Evolutionary conservation across 345 rosid species (phyloP).

Genomic region (Lumnitzera racemosa): DNA sequence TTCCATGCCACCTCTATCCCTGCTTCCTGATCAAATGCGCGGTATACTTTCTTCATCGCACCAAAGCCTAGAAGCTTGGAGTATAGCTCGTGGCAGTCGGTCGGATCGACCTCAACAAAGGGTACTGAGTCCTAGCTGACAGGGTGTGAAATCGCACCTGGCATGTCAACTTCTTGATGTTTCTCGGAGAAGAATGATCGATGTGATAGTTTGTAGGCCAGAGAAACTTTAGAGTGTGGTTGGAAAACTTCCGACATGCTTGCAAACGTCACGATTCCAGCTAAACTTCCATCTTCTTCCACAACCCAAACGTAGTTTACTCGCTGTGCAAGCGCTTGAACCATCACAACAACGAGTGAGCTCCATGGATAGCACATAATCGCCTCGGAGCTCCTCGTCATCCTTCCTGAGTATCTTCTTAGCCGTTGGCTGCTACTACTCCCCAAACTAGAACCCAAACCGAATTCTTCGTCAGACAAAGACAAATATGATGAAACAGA

Average conservation of each 20-base stretch:
- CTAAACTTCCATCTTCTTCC: conserved; percentile 34
- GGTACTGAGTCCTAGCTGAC: too few species aligned
- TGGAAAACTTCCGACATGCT: conserved; percentile 46
- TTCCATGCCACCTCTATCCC: too few species aligned
- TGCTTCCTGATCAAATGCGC: too few species aligned
- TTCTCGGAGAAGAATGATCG: too few species aligned
- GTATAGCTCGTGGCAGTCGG: too few species aligned
- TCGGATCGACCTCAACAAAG: too few species aligned
- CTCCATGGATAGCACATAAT: conserved; percentile 46
- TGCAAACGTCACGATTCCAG: conserved; percentile 40
- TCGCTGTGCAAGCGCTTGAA: conserved; percentile 54
- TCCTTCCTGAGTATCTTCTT: conserved; percentile 19
- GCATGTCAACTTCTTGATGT: too few species aligned
- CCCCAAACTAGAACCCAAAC: conserved; percentile 1
- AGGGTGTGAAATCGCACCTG: too few species aligned
- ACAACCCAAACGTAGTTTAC: conserved; percentile 51
- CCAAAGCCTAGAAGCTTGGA: too few species aligned
- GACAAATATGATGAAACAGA: conserved; percentile 19
- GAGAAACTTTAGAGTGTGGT: conserved; percentile 8
- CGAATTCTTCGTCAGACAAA: conserved; percentile 43
- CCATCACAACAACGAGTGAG: conserved; percentile 57
- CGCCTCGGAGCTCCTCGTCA: conserved; percentile 27
- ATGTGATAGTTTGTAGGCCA: too few species aligned
- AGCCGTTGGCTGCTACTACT: conserved; percentile 11
- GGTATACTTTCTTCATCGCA: too few species aligned